Base-by-base conservation (phyloP, 192 early-diverging fungal species). In the Podila clonocystis region DNA sequence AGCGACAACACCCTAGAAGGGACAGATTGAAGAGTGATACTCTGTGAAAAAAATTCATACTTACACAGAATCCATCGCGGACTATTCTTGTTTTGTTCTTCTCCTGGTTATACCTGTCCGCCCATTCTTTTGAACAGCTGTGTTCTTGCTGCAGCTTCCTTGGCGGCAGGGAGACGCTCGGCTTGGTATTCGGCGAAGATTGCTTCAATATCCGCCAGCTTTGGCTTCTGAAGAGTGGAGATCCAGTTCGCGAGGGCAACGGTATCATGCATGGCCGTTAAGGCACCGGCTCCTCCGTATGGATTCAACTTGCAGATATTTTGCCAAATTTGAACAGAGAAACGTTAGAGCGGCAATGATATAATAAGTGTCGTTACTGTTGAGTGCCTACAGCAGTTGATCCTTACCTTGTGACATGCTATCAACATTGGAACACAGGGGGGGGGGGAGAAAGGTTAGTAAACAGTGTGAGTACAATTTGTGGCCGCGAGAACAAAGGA, bases 231-330 rank as follows among this genome's bases (percentile, higher is more conserved):
- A 5, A 67, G 48, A 6, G 48, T 45, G 24, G 28, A 49, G 49
- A 64, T 64, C 63, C 63, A 64, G 34, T 64, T 64, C n/a, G 63
- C 63, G 11, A 64, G 24, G 20, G 26, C 17, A 28, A 64, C 45
- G 5, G 63, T 45, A 48, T 49, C 63, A 2, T 64, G 63, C 63
- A 64, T 64, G 12, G 63, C 63, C 3, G 36, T 64, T 12, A 45
- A 36, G 9, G 36, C 36, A 19, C 63, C 63, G 19, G 45, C 63
- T 50, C 63, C 63, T 17, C 63, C 63, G 8, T n/a, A 31, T 26
- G 63, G 63, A 24, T 49, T 64, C 63, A 64, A 28, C 63, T 64
- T 5, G 6, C 5, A 38, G 36, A 38, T 9, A 8, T 15, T 45
- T 13, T 34, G 7, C 41, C 41, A 8, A 45, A 45, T 15, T 45